A percentile compares a stretch with the other conserved stretches of the same genome.
These are phyloP conservation scores for Carex pumila DNA, from an alignment of 176 grass and related monocot species.

Conservation along the genomic window DNA sequence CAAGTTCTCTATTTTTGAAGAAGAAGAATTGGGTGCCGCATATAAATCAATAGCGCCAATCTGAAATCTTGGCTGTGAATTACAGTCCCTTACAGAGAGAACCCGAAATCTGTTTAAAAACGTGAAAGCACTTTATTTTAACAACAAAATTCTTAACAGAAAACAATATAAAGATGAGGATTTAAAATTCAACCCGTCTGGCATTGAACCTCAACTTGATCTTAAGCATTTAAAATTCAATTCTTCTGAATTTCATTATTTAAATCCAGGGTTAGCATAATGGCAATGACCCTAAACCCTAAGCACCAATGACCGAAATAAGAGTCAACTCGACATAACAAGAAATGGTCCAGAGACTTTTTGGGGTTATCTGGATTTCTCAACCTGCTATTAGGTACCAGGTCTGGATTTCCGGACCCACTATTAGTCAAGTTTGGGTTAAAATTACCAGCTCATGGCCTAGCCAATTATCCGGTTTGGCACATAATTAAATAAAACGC, in stretches of 20 bases:
- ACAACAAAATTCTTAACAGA: background rate
- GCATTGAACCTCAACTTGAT: background rate
- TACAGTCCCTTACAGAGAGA: constrained; percentile 49
- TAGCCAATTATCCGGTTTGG: background rate
- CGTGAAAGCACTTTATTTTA: constrained; percentile 7
- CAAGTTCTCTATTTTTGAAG: background rate
- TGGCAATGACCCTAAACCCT: background rate
- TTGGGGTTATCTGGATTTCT: background rate
- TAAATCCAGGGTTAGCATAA: background rate
- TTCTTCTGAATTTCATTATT: background rate
- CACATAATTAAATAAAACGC: background rate
- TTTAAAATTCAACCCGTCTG: background rate
- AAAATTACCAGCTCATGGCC: background rate
- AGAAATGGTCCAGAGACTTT: background rate
- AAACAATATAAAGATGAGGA: background rate
- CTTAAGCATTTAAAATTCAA: background rate
- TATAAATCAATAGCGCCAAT: constrained; percentile 84
- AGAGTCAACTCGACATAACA: background rate
- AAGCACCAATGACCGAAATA: background rate
- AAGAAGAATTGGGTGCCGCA: constrained; percentile 26
- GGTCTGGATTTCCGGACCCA: background rate
- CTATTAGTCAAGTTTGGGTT: background rate
- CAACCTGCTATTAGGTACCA: background rate
- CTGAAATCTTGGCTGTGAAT: constrained; percentile 83
- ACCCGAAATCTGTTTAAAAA: constrained; percentile 54